These are phyloP conservation scores for Diversispora eburnea DNA, from an alignment of 192 early-diverging fungal genomes.

Conservation along the genomic window DNA sequence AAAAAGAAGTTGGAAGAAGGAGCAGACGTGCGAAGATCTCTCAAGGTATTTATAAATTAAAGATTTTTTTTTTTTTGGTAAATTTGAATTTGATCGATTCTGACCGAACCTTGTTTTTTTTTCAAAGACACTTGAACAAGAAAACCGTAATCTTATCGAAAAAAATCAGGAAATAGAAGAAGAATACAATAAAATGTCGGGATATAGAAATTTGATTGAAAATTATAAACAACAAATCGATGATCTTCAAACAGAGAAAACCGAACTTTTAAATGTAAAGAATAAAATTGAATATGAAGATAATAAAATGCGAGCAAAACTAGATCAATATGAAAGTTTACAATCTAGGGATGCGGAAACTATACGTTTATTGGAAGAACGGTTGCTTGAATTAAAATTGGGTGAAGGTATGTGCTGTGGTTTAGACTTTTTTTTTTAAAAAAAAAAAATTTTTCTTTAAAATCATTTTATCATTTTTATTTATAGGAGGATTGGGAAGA, in stretches of 20 bases:
- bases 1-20: constrained; percentile 92
- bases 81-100: neutral
- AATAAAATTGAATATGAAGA: constrained; percentile 69
- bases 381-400: constrained; percentile 78
- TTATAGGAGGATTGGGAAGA: neutral
- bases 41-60: constrained; percentile 48
- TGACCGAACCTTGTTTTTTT: neutral
- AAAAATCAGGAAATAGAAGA: constrained; percentile 80
- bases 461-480: constrained; percentile 28
- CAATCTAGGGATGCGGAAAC: constrained; percentile 67
- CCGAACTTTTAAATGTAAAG: constrained; percentile 63
- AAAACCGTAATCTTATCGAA: constrained; percentile 64
- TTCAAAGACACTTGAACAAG: constrained; percentile 63
- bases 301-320: constrained; percentile 53
- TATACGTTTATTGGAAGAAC: constrained; percentile 75
- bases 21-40: constrained; percentile 71
- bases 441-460: constrained; percentile 34
- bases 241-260: constrained; percentile 70
- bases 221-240: constrained; percentile 81
- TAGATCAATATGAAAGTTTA: constrained; percentile 63
- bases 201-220: constrained; percentile 80
- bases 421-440: constrained; percentile 27
- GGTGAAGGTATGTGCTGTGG: constrained; percentile 40
- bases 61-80: neutral
- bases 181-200: constrained; percentile 77